These are phyloP conservation scores for Acarospora socialis DNA, from an alignment of 2,329 filamentous ascomycete genomes.

Conservation along the genomic window DNA sequence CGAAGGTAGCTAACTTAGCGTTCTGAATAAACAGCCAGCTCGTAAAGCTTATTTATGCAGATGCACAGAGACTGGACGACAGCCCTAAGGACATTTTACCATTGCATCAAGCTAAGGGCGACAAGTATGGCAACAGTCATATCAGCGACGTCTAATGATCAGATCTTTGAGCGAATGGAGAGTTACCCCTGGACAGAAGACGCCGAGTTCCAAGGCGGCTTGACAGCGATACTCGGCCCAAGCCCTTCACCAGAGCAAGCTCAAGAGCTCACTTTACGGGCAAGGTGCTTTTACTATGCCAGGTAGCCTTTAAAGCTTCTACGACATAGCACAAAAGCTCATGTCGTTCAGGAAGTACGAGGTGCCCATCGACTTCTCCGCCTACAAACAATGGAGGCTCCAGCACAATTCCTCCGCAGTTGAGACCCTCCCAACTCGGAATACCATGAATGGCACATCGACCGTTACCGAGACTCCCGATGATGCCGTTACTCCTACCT, in stretches of 20 bases:
- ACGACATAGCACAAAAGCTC: background rate
- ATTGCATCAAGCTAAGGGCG: too few species aligned
- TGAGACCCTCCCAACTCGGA: conserved; percentile 13
- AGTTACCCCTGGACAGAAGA: conserved; percentile 29
- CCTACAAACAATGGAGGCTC: conserved; percentile 51
- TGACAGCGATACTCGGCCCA: conserved; percentile 31
- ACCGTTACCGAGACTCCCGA: conserved; percentile 24
- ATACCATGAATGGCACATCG: conserved; percentile 24
- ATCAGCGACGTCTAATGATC: background rate
- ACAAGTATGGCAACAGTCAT: conserved; percentile 7
- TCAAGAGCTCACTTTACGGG: conserved; percentile 30
- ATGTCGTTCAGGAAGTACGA: conserved; percentile 23
- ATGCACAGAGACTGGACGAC: too few species aligned
- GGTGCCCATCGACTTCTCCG: conserved; percentile 46
- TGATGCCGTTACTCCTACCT: conserved; percentile 2
- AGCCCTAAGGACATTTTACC: too few species aligned
- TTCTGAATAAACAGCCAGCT: too few species aligned
- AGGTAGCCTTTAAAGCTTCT: conserved; percentile 18
- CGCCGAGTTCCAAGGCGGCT: conserved; percentile 31
- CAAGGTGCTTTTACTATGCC: conserved; percentile 35
- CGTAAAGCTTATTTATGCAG: too few species aligned
- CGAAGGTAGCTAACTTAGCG: too few species aligned
- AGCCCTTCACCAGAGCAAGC: conserved; percentile 24
- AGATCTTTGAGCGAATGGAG: conserved; percentile 23
- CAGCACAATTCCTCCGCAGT: conserved; percentile 15